Evolutionary conservation across 768 basidiomycete genomes (phyloP), one percentile per base, ranked within the genome.

Genomic region (Phylloporus sp.): DNA sequence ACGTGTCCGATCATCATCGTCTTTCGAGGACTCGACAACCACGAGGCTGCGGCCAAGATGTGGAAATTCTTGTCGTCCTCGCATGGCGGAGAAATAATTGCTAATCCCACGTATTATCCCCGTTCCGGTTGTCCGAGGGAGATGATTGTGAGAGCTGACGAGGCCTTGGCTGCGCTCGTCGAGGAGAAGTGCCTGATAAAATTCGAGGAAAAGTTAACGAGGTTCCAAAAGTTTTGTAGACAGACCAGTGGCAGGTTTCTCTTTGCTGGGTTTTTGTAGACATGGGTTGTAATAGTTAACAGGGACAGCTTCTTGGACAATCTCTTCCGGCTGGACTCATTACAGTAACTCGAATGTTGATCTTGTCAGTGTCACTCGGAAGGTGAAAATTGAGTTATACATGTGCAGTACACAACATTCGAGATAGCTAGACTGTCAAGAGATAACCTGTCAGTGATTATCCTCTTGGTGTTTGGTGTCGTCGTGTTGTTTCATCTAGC

Each of bases 1-100:
- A 55, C 42, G 18, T 54, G 48, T 44, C 61, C 60, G 3, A 32
- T 58, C 6, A 55, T 62, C 42, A 31, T 62, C 38, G 52, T 62
- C 37, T 53, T 62, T 31, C 36, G 38, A 38, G 60, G 60, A 9
- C 44, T 62, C 17, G 48, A 52, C 17, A 46, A 26, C 34, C 48
- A 26, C 13, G 53, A 51, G 31, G 48, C 45, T 14, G 60, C 60
- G 22, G 35, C 17, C 0, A 35, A 48, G 38, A 46, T 15, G 42
- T 61, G 60, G 60, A 40, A 20, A 24, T 9, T 42, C n/a, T 23
- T 56, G 24, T 56, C 54, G n/a, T 48, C 47, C 18, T 46, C 50
- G 1, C 44, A 38, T 20, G 13, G n/a, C n/a, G 48, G 48, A 9
- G 39, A 46, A 17, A 56, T 61, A 34, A 38, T 52, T 8, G 60